Evolutionary conservation across 805 yeast genomes (phyloP), one percentile per base, ranked within the genome.

Genomic region (Scheffersomyces ergatensis): DNA sequence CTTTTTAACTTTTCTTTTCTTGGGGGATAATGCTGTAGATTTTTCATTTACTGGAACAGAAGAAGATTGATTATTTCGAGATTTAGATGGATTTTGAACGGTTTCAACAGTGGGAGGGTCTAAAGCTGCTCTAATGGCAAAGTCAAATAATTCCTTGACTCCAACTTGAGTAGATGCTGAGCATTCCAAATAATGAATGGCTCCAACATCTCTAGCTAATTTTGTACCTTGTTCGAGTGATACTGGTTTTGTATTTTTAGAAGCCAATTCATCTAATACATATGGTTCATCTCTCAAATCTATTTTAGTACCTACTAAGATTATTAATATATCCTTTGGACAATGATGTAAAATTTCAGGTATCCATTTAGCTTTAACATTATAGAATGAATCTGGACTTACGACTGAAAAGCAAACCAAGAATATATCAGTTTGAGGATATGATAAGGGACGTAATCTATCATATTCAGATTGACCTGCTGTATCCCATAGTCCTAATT

Each of bases 381-480:
- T 88, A 46, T 79, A 81, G 61, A 84, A 88, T 14, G 93, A 83
- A 21, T 84, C 76, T 24, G 90, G 95, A 53, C 82, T 85, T 33
- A 85, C 83, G 5, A 89, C 81, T 5, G 95, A 85, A 62, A 89
- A 89, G 63, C 97, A 89, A 44, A 87, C 78, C 39, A 89, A 65
- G 57, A 89, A 89, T 26, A 89, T 85, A 53, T 88, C 96, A 0
- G 97, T 89, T 58, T 89, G 96, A 3, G 96, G 96, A 56, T 89
- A 89, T 7, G 93, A 84, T 46, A 89, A 70, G 2, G 97, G 97
- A 63, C 97, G 75, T 54, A 89, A 73, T 45, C 96, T 74, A 60
- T 89, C 96, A 61, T 89, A 89, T 59, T 89, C 96, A 55, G 86
- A 85, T 64, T 89, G 96, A 20, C 97, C 97, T 3, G 97, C 96